phyloP scores from a whole-genome alignment of 2,329 filamentous ascomycete species.

The Arthrobotrys entomopaga region DNA sequence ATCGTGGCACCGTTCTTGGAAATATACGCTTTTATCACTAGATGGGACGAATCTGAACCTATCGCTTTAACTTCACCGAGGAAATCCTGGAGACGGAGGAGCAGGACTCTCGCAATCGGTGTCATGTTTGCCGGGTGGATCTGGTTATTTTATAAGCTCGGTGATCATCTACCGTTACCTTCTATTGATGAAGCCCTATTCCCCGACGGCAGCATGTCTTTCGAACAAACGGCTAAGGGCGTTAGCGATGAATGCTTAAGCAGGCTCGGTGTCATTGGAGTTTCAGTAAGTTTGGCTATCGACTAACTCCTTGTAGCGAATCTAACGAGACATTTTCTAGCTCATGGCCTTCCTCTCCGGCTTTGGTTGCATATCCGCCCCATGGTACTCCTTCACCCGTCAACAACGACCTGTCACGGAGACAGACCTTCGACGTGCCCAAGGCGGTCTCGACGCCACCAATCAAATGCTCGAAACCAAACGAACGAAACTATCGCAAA shows the following conservation, averaged over 20 bases:
- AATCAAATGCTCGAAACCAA: conserved; percentile 82
- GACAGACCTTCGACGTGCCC: conserved; percentile 78
- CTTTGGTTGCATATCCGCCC: conserved; percentile 85
- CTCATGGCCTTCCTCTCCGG: conserved; percentile 89
- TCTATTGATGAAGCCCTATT: conserved; percentile 62
- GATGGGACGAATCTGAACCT: conserved; percentile 59
- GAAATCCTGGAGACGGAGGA: conserved; percentile 74
- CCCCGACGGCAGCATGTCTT: conserved; percentile 29
- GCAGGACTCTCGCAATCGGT: conserved; percentile 78
- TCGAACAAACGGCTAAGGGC: conserved; percentile 54
- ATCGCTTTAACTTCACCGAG: conserved; percentile 61
- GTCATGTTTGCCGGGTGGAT: conserved; percentile 75
- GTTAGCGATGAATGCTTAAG: conserved; percentile 70
- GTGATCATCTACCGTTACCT: conserved; percentile 70
- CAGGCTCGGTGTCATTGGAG: conserved; percentile 81
- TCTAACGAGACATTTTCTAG: conserved; percentile 62
- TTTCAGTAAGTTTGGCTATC: conserved; percentile 56
- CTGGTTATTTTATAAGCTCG: conserved; percentile 79
- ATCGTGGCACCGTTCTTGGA: conserved; percentile 81
- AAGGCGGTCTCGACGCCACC: conserved; percentile 80
- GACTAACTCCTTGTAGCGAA: not conserved
- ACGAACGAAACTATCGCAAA: conserved; percentile 74
- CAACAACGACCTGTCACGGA: conserved; percentile 75
- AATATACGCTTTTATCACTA: conserved; percentile 72
- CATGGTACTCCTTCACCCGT: conserved; percentile 83